Conservation (phyloP, 768 basidiomycete species). For the Tricholoma flavovirens region DNA sequence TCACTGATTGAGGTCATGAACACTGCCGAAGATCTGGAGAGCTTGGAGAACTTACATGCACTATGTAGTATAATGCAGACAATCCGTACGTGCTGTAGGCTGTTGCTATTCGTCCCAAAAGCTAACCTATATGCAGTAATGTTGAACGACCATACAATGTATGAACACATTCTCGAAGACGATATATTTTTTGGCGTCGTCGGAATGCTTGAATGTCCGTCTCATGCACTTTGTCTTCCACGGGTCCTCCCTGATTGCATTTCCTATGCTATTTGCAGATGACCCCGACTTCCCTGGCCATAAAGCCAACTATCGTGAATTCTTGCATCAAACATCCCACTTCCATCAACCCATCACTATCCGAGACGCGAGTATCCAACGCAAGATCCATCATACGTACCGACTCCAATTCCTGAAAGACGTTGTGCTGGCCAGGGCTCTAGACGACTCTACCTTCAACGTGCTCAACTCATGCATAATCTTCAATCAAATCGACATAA, state of each 20-base stretch:
- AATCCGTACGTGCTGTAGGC: constrained; percentile 52
- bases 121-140: constrained; percentile 53
- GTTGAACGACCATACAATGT: constrained; percentile 91
- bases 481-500: constrained; percentile 99
- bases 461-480: constrained; percentile 96
- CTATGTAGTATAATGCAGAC: constrained; percentile 91
- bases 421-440: constrained; percentile 89
- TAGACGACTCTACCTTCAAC: constrained; percentile 96
- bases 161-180: constrained; percentile 92
- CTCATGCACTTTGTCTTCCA: constrained; percentile 3
- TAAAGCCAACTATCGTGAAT: constrained; percentile 96
- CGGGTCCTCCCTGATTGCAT: constrained; percentile 7
- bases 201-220: constrained; percentile 94
- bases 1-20: constrained; percentile 78
- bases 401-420: constrained; percentile 97
- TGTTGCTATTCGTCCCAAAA: neutral
- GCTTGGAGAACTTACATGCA: constrained; percentile 83
- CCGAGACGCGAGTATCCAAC: constrained; percentile 64
- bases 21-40: constrained; percentile 91
- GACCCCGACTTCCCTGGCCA: constrained; percentile 96
- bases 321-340: constrained; percentile 73
- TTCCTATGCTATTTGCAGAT: constrained; percentile 42
- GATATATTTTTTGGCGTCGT: constrained; percentile 89
- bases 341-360: constrained; percentile 90
- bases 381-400: constrained; percentile 95